Base-by-base conservation (phyloP, 2,329 filamentous ascomycete species). In the Juglanconis oblonga region DNA sequence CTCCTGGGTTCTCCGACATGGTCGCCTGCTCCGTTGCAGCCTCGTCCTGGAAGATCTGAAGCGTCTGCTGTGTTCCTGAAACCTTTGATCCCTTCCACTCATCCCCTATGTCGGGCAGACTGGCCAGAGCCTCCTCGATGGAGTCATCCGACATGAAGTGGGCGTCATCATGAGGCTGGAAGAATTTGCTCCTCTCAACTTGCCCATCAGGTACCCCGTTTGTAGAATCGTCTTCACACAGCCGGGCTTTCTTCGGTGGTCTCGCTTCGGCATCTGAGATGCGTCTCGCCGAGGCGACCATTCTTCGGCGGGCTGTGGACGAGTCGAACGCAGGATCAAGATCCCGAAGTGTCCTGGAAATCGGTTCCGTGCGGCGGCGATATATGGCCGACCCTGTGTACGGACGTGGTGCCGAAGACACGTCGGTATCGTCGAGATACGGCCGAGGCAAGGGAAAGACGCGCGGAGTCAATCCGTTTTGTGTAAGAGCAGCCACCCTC, bases 371-470 rank as follows among this genome's bases (percentile, higher is more conserved):
- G 55, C 77, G 77, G 31, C 82, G 78, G 32, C 83, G 80, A 3
- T 77, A 69, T 6, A 76, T 67, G 8, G 77, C 74, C 1, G 76
- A 74, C 13, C 70, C 73, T 40, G 62, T 64, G 57, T 76, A 74
- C 0, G 66, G 64, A 5, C 74, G 71, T 13, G 66, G 54, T 14
- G 65, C 55, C 4, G 57, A 51, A 51, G 64, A 49, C 56, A 50
- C 42, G 58, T 62, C 54, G 35, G 70, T 65, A 4, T 72, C 73
- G 3, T 81, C 76, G 31, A 86, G 65, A 63, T 87, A 87, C 1
- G 84, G 84, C 45, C 84, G 74, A 0, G 84, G 84, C 7, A 87
- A 73, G 3, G 84, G 84, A 61, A 84, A 86, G 0, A 87, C 82
- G 1, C 83, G 78, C 2, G 83, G 81, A 5, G 79, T 78, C 38